A percentile compares a stretch with the other conserved stretches of the same genome.
phyloP scores from a whole-genome alignment of 176 grass and related monocot genomes.

The sorghum (Sorghum bicolor) region Sorghum_bicolor_NCBIv3 NC_012878.2:53415001-53415500 shows the following conservation, averaged over 20 bases:
- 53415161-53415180: conserved; percentile 37
- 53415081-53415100: conserved; percentile 40
- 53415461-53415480: conserved; percentile 70
- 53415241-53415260: conserved; percentile 34
- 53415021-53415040: conserved; percentile 65
- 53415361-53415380: conserved; percentile 25
- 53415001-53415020: conserved; percentile 45
- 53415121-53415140: conserved; percentile 42
- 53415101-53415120: conserved; percentile 52
- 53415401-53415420: conserved; percentile 42
- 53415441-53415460: conserved; percentile 73
- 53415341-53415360: conserved; percentile 34
- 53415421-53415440: conserved; percentile 67
- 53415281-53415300: conserved; percentile 76
- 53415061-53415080: conserved; percentile 52
- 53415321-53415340: conserved; percentile 26
- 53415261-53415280: conserved; percentile 41
- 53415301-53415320: conserved; percentile 56
- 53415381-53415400: conserved; percentile 40
- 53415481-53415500: conserved; percentile 92
- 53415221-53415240: conserved; percentile 28
- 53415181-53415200: conserved; percentile 32
- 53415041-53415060: conserved; percentile 63
- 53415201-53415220: conserved; percentile 20
- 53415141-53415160: conserved; percentile 51